Evolutionary conservation across 1,284 basidiomycete genomes (phyloP).

Genomic region (Apiotrichum veenhuisii): DNA sequence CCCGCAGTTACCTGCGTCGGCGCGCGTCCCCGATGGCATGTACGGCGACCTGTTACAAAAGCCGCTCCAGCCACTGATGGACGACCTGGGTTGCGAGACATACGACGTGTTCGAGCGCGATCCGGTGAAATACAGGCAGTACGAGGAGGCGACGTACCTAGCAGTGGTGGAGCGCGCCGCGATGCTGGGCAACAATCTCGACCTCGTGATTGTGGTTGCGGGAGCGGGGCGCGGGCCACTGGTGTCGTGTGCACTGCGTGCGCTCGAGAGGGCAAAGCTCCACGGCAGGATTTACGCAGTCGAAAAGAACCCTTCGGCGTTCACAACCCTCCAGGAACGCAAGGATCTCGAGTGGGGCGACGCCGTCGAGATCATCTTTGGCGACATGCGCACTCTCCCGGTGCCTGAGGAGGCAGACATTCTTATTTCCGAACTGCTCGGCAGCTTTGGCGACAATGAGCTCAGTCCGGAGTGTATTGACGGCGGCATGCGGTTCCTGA

Average conservation of each 20-base stretch:
- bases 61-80: constrained; percentile 94
- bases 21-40: constrained; percentile 75
- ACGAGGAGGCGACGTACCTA: constrained; percentile 85
- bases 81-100: constrained; percentile 89
- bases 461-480: constrained; percentile 96
- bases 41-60: constrained; percentile 96
- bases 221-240: constrained; percentile 94
- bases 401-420: constrained; percentile 86
- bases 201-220: constrained; percentile 71
- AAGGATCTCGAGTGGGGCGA: constrained; percentile 77
- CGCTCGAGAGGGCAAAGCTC: constrained; percentile 66
- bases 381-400: constrained; percentile 84
- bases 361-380: constrained; percentile 75
- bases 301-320: constrained; percentile 94
- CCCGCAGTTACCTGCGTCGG: constrained; percentile 53
- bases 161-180: constrained; percentile 69
- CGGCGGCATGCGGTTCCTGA: constrained; percentile 86
- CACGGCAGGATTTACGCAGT: constrained; percentile 76
- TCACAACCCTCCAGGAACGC: constrained; percentile 83
- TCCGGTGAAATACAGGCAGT: constrained; percentile 91
- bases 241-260: constrained; percentile 78
- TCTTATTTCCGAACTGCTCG: constrained; percentile 90
- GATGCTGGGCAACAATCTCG: background rate
- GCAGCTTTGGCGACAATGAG: constrained; percentile 98
- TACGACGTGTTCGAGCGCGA: constrained; percentile 98